A percentile compares a stretch with the other conserved stretches of the same genome.
Conservation (phyloP, 1,139 yeast species). For the Suhomyces panamericanus region DNA sequence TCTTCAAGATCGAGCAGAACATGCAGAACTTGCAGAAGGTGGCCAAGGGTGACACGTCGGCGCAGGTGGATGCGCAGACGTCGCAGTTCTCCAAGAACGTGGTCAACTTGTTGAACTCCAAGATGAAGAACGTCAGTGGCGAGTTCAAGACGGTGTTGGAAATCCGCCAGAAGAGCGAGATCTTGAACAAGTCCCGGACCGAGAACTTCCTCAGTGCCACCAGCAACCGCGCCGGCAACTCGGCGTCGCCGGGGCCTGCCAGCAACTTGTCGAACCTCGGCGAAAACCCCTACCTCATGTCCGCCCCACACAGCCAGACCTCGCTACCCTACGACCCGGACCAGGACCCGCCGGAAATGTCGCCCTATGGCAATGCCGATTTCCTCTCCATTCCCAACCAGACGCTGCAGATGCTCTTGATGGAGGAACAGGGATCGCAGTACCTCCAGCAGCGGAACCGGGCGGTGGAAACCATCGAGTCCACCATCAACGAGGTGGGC, state of each 20-base stretch:
- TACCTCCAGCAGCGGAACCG: conserved; percentile 81
- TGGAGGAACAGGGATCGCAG: conserved; percentile 74
- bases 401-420: conserved; percentile 68
- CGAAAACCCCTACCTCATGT: conserved; percentile 45
- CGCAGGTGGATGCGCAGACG: conserved; percentile 57
- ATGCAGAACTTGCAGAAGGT: conserved; percentile 64
- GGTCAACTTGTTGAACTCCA: conserved; percentile 79
- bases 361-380: conserved; percentile 34
- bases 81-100: conserved; percentile 81
- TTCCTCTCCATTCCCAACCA: conserved; percentile 67
- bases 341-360: conserved; percentile 30
- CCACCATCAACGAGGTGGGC: conserved; percentile 95
- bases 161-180: conserved; percentile 80
- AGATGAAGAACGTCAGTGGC: conserved; percentile 88
- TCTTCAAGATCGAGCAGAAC: conserved; percentile 78
- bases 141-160: conserved; percentile 88
- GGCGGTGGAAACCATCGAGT: conserved; percentile 94
- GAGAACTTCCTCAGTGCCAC: conserved; percentile 73
- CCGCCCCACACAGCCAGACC: conserved; percentile 18
- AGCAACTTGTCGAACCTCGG: conserved; percentile 24
- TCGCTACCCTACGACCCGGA: conserved; percentile 36
- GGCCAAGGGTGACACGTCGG: conserved; percentile 48
- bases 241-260: conserved; percentile 31
- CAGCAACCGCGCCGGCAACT: conserved; percentile 29
- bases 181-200: conserved; percentile 76